Evolutionary conservation across 2,329 filamentous ascomycete species (phyloP).

Genomic region (Neopestalotiopsis sp.): DNA sequence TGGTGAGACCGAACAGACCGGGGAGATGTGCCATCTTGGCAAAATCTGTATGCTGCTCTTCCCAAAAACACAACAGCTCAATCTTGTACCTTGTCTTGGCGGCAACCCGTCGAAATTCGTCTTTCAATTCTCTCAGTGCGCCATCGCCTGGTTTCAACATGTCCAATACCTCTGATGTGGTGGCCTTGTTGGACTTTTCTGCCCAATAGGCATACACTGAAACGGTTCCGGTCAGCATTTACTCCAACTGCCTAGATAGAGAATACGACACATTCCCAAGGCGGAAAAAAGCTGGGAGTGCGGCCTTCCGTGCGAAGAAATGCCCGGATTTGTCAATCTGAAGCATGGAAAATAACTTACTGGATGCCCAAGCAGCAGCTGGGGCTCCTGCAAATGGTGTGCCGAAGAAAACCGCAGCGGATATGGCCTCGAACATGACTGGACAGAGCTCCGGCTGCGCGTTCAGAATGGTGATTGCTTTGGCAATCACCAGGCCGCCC

Average conservation of each 20-base stretch:
- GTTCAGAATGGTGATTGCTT: slow-evolving; percentile 42
- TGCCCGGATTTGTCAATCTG: too few relatives aligned
- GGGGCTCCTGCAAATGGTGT: slow-evolving; percentile 45
- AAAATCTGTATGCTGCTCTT: slow-evolving; percentile 44
- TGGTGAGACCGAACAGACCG: slow-evolving; percentile 31
- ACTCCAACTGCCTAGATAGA: too few relatives aligned
- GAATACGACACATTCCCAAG: too few relatives aligned
- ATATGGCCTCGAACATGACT: slow-evolving; percentile 45
- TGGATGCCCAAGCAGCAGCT: slow-evolving; percentile 41
- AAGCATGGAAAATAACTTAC: too few relatives aligned
- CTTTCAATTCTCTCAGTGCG: slow-evolving; percentile 39
- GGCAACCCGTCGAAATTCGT: slow-evolving; percentile 43
- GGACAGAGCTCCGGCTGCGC: slow-evolving; percentile 40
- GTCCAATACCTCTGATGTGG: slow-evolving; percentile 42
- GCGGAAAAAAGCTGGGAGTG: too few relatives aligned
- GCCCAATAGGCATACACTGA: slow-evolving; percentile 38
- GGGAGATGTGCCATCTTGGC: slow-evolving; percentile 40
- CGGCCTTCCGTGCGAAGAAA: too few relatives aligned
- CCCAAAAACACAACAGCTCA: slow-evolving; percentile 44
- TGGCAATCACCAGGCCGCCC: slow-evolving; percentile 49
- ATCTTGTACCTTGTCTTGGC: slow-evolving; percentile 42
- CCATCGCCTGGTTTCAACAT: slow-evolving; percentile 46
- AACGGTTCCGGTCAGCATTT: too few relatives aligned
- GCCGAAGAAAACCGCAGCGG: slow-evolving; percentile 45
- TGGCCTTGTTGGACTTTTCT: slow-evolving; percentile 37